A percentile compares a stretch with the other conserved stretches of the same genome.
These are phyloP conservation scores for Fraxinus greggii DNA, from an alignment of 305 asterid genomes.

Conservation along the genomic window DNA sequence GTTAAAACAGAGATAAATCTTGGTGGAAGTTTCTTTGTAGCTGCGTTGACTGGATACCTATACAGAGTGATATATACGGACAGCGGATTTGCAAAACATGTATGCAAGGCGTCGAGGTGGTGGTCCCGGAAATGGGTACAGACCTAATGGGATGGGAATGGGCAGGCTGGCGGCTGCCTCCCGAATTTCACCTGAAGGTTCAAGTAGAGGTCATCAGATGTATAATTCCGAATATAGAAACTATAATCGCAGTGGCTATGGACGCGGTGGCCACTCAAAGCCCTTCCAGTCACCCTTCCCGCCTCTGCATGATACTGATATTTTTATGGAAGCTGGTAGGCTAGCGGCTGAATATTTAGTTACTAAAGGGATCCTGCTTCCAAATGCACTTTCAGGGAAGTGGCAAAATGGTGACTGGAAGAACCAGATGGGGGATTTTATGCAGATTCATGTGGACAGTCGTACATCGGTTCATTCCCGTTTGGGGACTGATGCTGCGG, in stretches of 20 bases:
- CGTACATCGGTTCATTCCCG: constrained; percentile 63
- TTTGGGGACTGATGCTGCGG: constrained; percentile 48
- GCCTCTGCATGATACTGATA: constrained; percentile 46
- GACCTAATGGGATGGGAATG: constrained; percentile 62
- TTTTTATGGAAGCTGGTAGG: constrained; percentile 90
- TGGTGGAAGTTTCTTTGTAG: constrained; percentile 26
- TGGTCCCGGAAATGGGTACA: constrained; percentile 67
- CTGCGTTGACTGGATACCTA: constrained; percentile 9
- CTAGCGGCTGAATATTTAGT: constrained; percentile 88
- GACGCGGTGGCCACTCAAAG: constrained; percentile 62
- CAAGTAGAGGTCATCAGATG: constrained; percentile 56
- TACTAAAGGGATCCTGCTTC: constrained; percentile 72
- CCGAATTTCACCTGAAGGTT: constrained; percentile 61
- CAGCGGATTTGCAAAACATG: constrained; percentile 43
- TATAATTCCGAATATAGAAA: constrained; percentile 53
- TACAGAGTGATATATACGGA: constrained; percentile 1
- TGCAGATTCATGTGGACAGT: constrained; percentile 36
- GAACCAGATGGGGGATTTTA: constrained; percentile 37
- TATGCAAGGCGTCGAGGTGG: constrained; percentile 67
- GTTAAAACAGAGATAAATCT: constrained; percentile 28
- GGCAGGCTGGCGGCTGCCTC: constrained; percentile 47
- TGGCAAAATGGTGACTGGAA: constrained; percentile 53
- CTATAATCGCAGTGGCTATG: constrained; percentile 58
- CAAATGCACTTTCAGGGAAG: constrained; percentile 73
- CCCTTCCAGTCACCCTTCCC: constrained; percentile 50